Evolutionary conservation across 2,329 filamentous ascomycete genomes (phyloP), one percentile per base, ranked within the genome.

Genomic region (Penicillium sp.): DNA sequence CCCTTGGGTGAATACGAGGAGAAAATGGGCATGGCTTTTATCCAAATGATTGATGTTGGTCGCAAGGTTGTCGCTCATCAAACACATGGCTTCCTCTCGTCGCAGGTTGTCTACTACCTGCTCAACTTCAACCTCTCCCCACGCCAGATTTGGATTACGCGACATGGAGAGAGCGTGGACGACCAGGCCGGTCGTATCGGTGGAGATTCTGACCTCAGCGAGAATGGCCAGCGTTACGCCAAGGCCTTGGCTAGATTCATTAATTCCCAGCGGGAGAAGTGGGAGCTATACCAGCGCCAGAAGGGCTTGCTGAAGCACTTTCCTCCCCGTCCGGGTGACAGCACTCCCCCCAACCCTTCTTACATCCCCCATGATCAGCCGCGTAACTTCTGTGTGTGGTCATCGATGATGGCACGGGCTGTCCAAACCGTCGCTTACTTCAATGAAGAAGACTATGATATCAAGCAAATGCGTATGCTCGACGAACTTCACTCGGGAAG

Each of bases 381-480:
- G 27, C 83, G 89, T 67, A 96, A 96, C 70, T 97, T 97, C 71
- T 99, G 94, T 73, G 90, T 99, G 15, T 99, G 94, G 94, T 97
- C 93, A 0, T 96, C 90, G 2, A 97, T 97, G 93, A 84, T 99
- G 60, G 88, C 89, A 70, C 89, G 94, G 61, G 92, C 90, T 57
- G 87, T 94, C 49, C 86, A 96, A 69, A 95, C 92, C 0, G 92
- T 89, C 0, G 86, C 94, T 61, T 89, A 89, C 72, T 99, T 97
- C 72, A 89, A 96, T 63, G 94, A 97, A 61, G 93, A 97, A 22
- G 90, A 96, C 51, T 96, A 93, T 71, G 94, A 97, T 63, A 87
- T 95, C 65, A 99, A 99, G 78, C 90, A 96, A 64, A 96, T 93
- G 91, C 89, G 92, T 68, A 96, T 96, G 90, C 83, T 99, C 49